phyloP scores from a whole-genome alignment of 805 yeast genomes.

The Lachancea dasiensis region DNA sequence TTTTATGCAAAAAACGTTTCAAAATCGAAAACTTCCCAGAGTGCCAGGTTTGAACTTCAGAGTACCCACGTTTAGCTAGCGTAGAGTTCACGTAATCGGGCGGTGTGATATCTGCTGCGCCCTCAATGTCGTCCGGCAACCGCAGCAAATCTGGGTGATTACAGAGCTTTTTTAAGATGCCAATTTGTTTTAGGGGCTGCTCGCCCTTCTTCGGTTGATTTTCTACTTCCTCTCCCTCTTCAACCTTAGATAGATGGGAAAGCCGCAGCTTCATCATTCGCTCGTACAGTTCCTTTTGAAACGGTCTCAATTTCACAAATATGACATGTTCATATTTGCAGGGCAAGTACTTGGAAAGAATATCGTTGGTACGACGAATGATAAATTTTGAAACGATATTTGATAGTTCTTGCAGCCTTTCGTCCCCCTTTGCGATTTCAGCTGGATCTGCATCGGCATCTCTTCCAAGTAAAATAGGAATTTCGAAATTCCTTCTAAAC shows the following conservation, averaged over 20 bases:
- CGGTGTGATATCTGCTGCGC: slow-evolving; percentile 60
- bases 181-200: slow-evolving; percentile 87
- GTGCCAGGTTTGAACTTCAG: slow-evolving; percentile 60
- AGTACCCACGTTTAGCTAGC: slow-evolving; percentile 17
- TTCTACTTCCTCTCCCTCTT: slow-evolving; percentile 4
- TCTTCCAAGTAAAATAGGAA: slow-evolving; percentile 73
- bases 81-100: slow-evolving; percentile 49
- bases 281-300: slow-evolving; percentile 66
- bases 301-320: slow-evolving; percentile 76
- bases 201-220: slow-evolving; percentile 1
- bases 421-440: slow-evolving; percentile 64
- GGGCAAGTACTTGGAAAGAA: slow-evolving; percentile 87
- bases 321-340: slow-evolving; percentile 95
- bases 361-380: slow-evolving; percentile 92
- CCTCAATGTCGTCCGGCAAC: slow-evolving; percentile 59
- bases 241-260: slow-evolving; percentile 47
- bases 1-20: slow-evolving; percentile 75
- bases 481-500: slow-evolving; percentile 79
- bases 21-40: slow-evolving; percentile 85
- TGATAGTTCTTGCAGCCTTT: slow-evolving; percentile 63
- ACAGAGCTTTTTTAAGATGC: slow-evolving; percentile 80
- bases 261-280: slow-evolving; percentile 77
- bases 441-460: slow-evolving; percentile 84
- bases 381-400: slow-evolving; percentile 80
- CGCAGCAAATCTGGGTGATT: slow-evolving; percentile 86